Conservation (phyloP, 257 asterid species). For the Pogostemon cablin region DNA sequence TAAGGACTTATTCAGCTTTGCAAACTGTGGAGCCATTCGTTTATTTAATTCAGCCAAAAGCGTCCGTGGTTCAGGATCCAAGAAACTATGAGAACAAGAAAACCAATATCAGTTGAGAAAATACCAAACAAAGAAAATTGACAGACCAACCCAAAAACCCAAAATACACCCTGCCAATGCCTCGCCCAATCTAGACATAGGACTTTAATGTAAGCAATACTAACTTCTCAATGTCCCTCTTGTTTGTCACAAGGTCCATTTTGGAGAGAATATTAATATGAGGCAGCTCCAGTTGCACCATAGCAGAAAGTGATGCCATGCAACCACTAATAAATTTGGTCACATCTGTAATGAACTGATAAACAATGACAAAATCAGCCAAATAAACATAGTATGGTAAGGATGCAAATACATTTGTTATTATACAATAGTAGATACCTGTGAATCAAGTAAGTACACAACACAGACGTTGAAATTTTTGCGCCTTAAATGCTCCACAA, state of each 20-base stretch:
- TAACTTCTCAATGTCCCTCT: constrained; percentile 84
- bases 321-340: constrained; percentile 99
- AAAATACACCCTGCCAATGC: background rate
- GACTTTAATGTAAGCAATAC: constrained; percentile 39
- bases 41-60: constrained; percentile 82
- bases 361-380: constrained; percentile 23
- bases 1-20: constrained; percentile 78
- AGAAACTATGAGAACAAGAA: constrained; percentile 51
- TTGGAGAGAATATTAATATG: constrained; percentile 95
- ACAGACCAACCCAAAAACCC: constrained; percentile 14
- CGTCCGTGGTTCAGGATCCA: constrained; percentile 80
- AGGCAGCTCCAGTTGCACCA: constrained; percentile 97
- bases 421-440: constrained; percentile 49
- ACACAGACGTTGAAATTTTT: constrained; percentile 88
- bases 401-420: constrained; percentile 2
- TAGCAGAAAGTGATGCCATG: constrained; percentile 97
- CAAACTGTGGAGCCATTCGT: constrained; percentile 90
- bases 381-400: constrained; percentile 22
- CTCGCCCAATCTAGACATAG: background rate
- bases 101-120: constrained; percentile 29
- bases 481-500: constrained; percentile 79
- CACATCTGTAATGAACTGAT: constrained; percentile 91
- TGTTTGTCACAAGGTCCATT: constrained; percentile 96
- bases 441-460: constrained; percentile 94
- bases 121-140: constrained; percentile 22